A percentile compares a stretch with the other conserved stretches of the same genome.
Evolutionary conservation across 2,329 filamentous ascomycete genomes (phyloP).

Genomic region (Beauveria brongniartii): DNA sequence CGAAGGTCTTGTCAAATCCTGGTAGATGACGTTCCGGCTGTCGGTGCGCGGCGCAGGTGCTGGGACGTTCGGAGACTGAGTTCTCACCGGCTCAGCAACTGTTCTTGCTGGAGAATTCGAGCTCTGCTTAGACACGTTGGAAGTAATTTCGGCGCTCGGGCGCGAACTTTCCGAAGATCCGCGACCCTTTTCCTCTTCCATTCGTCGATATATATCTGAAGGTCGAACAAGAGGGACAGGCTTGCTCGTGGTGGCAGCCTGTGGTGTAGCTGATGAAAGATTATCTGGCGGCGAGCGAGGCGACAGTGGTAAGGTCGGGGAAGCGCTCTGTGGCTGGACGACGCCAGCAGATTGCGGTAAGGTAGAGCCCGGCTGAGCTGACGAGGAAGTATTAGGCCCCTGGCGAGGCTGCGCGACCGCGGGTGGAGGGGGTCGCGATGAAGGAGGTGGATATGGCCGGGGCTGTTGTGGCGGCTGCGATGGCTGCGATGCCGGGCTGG

Average conservation of each 20-base stretch:
- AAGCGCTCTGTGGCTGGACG: slow-evolving; percentile 1
- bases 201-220: slow-evolving; percentile 67
- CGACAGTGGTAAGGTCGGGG: slow-evolving; percentile 3
- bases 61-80: slow-evolving; percentile 1
- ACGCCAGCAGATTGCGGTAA: background rate
- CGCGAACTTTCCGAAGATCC: slow-evolving; percentile 49
- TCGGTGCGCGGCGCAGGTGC: slow-evolving; percentile 20
- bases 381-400: background rate
- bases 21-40: background rate
- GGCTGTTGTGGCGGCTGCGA: background rate
- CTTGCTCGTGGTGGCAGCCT: slow-evolving; percentile 26
- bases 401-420: background rate
- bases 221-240: slow-evolving; percentile 60
- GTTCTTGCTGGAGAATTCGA: slow-evolving; percentile 10
- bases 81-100: slow-evolving; percentile 15
- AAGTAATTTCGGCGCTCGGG: slow-evolving; percentile 41
- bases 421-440: background rate
- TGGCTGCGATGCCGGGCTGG: slow-evolving; percentile 12
- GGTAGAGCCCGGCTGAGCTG: background rate
- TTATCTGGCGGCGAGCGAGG: slow-evolving; percentile 8
- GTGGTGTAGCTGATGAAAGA: background rate
- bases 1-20: background rate
- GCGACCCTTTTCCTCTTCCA: slow-evolving; percentile 52
- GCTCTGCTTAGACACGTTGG: slow-evolving; percentile 24
- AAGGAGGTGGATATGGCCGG: background rate